phyloP scores from a whole-genome alignment of 805 yeast genomes.

The Pichia californica region DNA sequence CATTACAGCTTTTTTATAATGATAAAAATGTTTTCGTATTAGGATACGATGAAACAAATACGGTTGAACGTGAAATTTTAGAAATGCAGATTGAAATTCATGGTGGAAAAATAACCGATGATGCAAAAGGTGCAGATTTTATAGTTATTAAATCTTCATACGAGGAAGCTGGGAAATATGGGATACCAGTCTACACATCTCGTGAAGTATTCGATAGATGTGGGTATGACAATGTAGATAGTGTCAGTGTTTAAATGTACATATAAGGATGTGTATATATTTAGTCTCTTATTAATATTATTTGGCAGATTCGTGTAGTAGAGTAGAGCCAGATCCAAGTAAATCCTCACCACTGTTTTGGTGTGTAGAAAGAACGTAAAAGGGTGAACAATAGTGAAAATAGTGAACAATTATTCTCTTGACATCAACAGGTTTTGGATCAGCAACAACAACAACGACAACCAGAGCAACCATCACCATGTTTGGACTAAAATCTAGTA shows the following conservation, averaged over 20 bases:
- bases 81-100: constrained; percentile 1
- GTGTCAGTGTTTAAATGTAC: too few species aligned
- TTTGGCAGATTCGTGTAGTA: too few species aligned
- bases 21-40: background rate
- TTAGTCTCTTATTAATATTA: too few species aligned
- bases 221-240: too few species aligned
- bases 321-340: too few species aligned
- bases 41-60: constrained; percentile 1
- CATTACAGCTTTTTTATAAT: background rate
- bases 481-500: background rate
- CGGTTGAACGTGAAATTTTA: background rate
- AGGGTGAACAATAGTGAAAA: too few species aligned
- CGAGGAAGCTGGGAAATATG: background rate
- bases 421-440: too few species aligned
- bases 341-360: too few species aligned
- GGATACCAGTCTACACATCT: background rate
- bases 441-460: too few species aligned
- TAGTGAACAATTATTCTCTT: too few species aligned
- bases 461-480: background rate
- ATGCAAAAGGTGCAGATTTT: background rate
- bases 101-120: constrained; percentile 7
- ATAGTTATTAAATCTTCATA: background rate
- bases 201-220: background rate
- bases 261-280: too few species aligned
- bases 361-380: too few species aligned